Evolutionary conservation across 306 rosid species (phyloP).

Genomic region (Herpetospermum pedunculosum): DNA sequence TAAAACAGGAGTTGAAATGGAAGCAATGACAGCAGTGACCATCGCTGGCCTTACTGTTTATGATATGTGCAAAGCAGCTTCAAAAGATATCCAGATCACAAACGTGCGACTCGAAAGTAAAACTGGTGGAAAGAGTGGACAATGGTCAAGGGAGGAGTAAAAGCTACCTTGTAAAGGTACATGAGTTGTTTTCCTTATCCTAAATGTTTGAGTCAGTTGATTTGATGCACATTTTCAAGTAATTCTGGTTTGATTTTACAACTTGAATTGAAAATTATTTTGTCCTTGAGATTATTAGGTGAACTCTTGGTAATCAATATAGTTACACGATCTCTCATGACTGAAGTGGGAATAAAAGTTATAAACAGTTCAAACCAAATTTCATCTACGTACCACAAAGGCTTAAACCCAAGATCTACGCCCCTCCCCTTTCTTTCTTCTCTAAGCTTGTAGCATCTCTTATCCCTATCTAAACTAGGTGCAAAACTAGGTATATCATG

Average conservation of each 20-base stretch:
- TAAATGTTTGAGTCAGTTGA: neutral
- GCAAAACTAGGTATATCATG: too few relatives aligned
- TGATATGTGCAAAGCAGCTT: constrained; percentile 95
- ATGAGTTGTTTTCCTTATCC: neutral
- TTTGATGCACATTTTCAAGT: neutral
- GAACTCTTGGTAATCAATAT: neutral
- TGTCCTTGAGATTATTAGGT: neutral
- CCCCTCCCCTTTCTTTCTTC: too few relatives aligned
- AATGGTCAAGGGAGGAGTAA: constrained; percentile 41
- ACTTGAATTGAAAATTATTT: neutral
- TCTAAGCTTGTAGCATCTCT: too few relatives aligned
- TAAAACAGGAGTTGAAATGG: constrained; percentile 78
- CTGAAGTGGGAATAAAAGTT: neutral
- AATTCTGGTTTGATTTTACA: neutral
- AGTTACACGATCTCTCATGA: neutral
- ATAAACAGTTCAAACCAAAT: neutral
- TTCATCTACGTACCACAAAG: too few relatives aligned
- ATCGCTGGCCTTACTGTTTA: constrained; percentile 72
- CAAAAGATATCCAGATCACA: constrained; percentile 56
- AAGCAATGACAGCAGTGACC: constrained; percentile 77
- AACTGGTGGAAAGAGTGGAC: constrained; percentile 89
- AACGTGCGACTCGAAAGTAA: constrained; percentile 53
- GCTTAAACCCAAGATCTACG: too few relatives aligned
- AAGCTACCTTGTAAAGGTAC: neutral
- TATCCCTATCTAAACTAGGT: too few relatives aligned